Evolutionary conservation across 148 eudicot genomes (phyloP).

Genomic region (Silene uniflora): DNA sequence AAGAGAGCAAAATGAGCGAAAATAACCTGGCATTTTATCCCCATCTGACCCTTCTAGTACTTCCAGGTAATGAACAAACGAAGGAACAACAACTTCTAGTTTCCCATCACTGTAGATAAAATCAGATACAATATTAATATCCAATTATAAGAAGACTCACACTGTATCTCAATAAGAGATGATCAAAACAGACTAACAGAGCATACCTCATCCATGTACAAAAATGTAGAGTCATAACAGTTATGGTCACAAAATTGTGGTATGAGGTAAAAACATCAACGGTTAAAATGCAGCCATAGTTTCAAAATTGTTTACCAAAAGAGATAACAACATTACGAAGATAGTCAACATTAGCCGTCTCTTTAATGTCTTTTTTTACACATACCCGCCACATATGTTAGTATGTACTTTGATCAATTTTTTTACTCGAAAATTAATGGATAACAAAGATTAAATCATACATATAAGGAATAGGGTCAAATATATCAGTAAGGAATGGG

Average conservation of each 20-base stretch:
- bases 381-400: neutral
- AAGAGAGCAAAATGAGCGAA: neutral
- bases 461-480: neutral
- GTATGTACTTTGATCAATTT: neutral
- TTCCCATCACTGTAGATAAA: constrained; percentile 74
- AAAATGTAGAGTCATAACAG: neutral
- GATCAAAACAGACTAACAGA: neutral
- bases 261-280: neutral
- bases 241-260: neutral
- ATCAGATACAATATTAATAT: neutral
- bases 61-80: constrained; percentile 96
- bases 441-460: neutral
- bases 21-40: constrained; percentile 88
- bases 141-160: neutral
- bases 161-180: neutral
- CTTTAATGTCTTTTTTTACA: neutral
- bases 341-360: neutral
- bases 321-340: neutral
- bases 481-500: neutral
- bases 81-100: constrained; percentile 92
- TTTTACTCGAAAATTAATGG: neutral
- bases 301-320: neutral
- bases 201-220: neutral
- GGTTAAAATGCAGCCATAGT: neutral
- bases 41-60: constrained; percentile 98